These are phyloP conservation scores for Auricularia auricula-judae DNA, from an alignment of 768 basidiomycete species.

Conservation along the genomic window DNA sequence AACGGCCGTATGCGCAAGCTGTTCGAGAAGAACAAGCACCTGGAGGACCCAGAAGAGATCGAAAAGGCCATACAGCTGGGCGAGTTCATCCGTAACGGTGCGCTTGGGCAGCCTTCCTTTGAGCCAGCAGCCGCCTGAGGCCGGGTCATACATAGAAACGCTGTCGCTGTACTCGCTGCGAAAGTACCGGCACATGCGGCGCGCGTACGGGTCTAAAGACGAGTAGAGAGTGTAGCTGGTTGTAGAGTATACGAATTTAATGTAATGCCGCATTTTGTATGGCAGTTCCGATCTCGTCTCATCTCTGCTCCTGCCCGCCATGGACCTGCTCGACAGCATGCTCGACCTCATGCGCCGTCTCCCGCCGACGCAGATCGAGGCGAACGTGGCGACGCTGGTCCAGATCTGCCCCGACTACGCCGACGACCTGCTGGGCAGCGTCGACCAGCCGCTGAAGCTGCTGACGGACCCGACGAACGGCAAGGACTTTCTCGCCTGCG, in stretches of 20 bases:
- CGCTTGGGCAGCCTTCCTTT: constrained; percentile 10
- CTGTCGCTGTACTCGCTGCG: constrained; percentile 70
- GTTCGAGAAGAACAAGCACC: constrained; percentile 62
- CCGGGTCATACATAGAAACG: constrained; percentile 42
- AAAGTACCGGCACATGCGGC: constrained; percentile 72
- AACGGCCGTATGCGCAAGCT: constrained; percentile 57
- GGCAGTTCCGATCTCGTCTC: neutral
- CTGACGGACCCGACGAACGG: constrained; percentile 71
- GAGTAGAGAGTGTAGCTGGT: too few relatives aligned
- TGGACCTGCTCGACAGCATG: constrained; percentile 79
- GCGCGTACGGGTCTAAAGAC: constrained; percentile 37
- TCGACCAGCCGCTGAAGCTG: constrained; percentile 87
- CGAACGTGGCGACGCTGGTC: constrained; percentile 76
- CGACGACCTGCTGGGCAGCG: constrained; percentile 88
- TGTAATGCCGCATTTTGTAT: too few relatives aligned
- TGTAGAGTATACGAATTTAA: too few relatives aligned
- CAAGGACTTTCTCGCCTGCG: constrained; percentile 85
- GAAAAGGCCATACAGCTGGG: constrained; percentile 64
- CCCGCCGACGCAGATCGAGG: constrained; percentile 82
- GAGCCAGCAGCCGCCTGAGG: neutral
- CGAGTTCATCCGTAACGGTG: constrained; percentile 82
- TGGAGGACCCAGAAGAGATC: constrained; percentile 60
- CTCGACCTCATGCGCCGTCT: constrained; percentile 92
- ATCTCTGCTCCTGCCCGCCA: neutral
- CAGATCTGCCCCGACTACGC: constrained; percentile 84